Conservation (phyloP, 768 basidiomycete species). For the Suillus subluteus region DNA sequence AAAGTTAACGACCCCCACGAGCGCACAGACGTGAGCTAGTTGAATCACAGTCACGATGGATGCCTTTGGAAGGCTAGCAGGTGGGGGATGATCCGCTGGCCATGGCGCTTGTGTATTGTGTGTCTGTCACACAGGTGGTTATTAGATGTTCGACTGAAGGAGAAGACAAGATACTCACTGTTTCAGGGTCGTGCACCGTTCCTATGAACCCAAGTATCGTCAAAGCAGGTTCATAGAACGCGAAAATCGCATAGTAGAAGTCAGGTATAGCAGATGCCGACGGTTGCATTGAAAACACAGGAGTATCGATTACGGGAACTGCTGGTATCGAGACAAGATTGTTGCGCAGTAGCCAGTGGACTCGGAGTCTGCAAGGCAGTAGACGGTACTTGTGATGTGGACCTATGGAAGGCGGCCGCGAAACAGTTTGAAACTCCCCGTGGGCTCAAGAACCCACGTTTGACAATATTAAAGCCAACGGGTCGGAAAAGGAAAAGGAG, state of each 20-base stretch:
- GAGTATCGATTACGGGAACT: neutral
- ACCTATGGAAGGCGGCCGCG: neutral
- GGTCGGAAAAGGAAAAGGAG: neutral
- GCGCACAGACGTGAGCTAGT: conserved; percentile 77
- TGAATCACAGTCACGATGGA: conserved; percentile 73
- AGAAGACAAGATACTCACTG: conserved; percentile 43
- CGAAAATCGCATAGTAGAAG: conserved; percentile 75
- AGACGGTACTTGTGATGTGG: neutral
- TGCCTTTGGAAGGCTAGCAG: conserved; percentile 55
- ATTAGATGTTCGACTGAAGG: conserved; percentile 10
- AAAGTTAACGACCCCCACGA: conserved; percentile 70
- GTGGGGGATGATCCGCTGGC: conserved; percentile 52
- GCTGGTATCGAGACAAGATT: neutral
- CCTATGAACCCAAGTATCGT: conserved; percentile 69
- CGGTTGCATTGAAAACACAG: conserved; percentile 38
- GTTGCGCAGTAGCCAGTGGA: neutral
- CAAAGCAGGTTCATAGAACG: conserved; percentile 72
- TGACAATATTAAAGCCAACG: neutral
- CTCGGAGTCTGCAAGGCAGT: neutral
- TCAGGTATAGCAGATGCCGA: conserved; percentile 67
- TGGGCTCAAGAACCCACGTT: neutral
- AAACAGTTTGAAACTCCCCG: neutral
- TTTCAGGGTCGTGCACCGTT: conserved; percentile 63
- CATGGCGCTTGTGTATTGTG: conserved; percentile 80
- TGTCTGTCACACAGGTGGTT: conserved; percentile 43